phyloP scores from a whole-genome alignment of 495 filamentous ascomycete species.

The Platismatia glauca region DNA sequence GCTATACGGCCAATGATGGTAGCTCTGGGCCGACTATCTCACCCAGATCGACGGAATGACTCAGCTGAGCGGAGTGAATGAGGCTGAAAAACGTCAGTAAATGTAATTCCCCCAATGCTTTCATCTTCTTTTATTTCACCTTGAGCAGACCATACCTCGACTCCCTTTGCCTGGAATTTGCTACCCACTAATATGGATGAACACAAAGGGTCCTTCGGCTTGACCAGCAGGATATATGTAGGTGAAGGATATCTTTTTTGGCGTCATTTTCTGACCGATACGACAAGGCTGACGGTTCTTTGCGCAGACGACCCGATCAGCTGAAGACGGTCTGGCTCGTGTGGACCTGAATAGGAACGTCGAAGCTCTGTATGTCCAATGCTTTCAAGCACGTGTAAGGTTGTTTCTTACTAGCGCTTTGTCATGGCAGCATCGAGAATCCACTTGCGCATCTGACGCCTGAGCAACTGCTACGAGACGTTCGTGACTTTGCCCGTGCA shows the following conservation, averaged over 20 bases:
- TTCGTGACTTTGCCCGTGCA: conserved; percentile 49
- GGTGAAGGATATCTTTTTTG: background rate
- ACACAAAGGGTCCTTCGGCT: conserved; percentile 18
- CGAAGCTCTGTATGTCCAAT: conserved; percentile 20
- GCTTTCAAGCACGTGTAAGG: background rate
- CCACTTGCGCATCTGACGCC: conserved; percentile 49
- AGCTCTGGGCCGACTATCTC: background rate
- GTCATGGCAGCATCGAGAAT: conserved; percentile 38
- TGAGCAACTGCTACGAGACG: conserved; percentile 47
- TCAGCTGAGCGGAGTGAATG: conserved; percentile 1
- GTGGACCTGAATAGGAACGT: conserved; percentile 24
- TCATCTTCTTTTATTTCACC: background rate
- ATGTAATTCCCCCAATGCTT: background rate
- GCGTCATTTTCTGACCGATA: background rate
- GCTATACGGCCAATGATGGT: background rate
- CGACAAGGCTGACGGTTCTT: conserved; percentile 9
- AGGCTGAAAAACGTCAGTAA: background rate
- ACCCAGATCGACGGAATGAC: background rate
- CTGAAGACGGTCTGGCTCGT: conserved; percentile 15
- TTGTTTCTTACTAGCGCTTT: background rate
- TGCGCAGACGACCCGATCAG: conserved; percentile 16
- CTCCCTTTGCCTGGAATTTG: background rate
- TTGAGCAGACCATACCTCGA: background rate
- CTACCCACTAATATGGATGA: conserved; percentile 7
- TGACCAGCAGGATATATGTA: conserved; percentile 20